Evolutionary conservation across 139 green algal species (phyloP), one percentile per base, ranked within the genome.

Genomic region (Spirogloea muscicola): DNA sequence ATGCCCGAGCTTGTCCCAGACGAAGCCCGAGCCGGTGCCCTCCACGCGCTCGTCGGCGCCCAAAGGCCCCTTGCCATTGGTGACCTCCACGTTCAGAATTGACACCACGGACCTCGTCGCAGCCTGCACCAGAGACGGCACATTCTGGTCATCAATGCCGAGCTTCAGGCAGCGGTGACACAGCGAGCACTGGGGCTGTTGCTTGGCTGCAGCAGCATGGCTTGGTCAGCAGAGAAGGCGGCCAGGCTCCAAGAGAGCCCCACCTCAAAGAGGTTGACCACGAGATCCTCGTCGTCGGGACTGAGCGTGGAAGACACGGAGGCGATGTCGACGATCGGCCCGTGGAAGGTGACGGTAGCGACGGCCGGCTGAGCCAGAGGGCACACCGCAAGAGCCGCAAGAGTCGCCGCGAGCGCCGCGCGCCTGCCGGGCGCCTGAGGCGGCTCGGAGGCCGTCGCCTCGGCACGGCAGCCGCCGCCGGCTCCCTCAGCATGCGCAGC

Each of bases 1-100:
- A 63, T 90, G 86, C 31, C 86, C 84, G 3, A 76, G 33, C 3
- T 51, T 36, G 59, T 93, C 87, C 87, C 88, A 94, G 6, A 93
- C 58, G 48, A 94, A 89, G 39, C 89, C 89, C 16, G 68, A 86
- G 36, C 89, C 89, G 1, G 77, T 71, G 1, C 89, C 89, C 64
- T 92, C 77, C 2, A 91, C 80, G 13, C 39, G 43, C 38, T 37
- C 65, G 16, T 74, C 59, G 6, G 4, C 42, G 43, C 16, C 46
- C 51, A 27, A n/a, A 37, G 18, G n/a, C 38, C 27, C 65, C 37
- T 65, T 65, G 31, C 25, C 57, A 29, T 18, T 10, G 39, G 57
- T 18, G 43, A 65, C 21, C 21, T 74, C 65, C 18, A 74, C 18
- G 29, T 66, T 74, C 34, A 58, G 49, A 29, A 74, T 65, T 13